phyloP scores from a whole-genome alignment of 2,329 filamentous ascomycete genomes.

The Trichoderma gracile region DNA sequence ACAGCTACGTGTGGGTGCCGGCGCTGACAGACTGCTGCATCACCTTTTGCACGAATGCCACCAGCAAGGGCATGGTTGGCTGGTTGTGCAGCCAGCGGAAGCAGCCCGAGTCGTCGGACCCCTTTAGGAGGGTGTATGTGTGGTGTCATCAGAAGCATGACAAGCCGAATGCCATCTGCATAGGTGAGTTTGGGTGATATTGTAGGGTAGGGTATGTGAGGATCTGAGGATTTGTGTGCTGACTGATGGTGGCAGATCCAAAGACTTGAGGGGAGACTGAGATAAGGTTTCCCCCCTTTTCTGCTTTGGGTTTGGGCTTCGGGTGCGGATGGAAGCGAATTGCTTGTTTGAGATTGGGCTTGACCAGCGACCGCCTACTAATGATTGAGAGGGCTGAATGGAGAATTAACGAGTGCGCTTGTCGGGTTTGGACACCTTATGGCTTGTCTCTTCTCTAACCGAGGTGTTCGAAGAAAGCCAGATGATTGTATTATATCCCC shows the following conservation, averaged over 20 bases:
- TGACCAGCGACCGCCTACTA: neutral
- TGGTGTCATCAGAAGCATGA: constrained; percentile 32
- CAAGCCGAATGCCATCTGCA: constrained; percentile 13
- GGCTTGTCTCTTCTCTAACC: no score
- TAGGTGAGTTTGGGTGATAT: neutral
- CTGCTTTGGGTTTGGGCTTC: neutral
- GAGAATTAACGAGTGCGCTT: no score
- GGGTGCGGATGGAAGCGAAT: neutral
- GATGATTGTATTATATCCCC: no score
- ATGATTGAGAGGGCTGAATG: no score
- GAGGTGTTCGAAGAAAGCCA: no score
- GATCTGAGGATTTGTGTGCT: no score
- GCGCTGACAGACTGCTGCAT: constrained; percentile 32
- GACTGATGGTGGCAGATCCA: neutral
- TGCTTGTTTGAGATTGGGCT: neutral
- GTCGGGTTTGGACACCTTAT: no score
- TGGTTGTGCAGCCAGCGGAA: constrained; percentile 33
- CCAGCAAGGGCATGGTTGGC: constrained; percentile 29
- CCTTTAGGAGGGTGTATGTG: constrained; percentile 33
- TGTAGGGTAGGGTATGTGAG: neutral
- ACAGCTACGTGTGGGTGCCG: constrained; percentile 32
- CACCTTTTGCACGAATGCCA: constrained; percentile 32
- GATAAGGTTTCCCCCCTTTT: neutral
- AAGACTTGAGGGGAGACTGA: neutral
- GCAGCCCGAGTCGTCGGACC: constrained; percentile 25